These are phyloP conservation scores for Phytophthora quininea DNA, from an alignment of 352 stramenopile species.

Conservation along the genomic window DNA sequence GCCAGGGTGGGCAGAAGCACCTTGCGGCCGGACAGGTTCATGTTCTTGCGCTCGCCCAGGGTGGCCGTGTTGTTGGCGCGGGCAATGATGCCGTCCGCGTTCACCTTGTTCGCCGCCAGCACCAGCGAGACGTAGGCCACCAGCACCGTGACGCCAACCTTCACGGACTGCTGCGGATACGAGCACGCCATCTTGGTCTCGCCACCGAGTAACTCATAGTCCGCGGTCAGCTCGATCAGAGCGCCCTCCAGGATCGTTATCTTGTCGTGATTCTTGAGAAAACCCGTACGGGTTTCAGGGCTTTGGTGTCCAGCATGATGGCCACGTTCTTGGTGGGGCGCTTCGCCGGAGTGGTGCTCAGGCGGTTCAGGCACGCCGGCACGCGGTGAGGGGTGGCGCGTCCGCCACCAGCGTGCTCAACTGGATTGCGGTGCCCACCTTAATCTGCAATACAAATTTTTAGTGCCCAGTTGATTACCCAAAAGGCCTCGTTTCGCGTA, in stretches of 20 bases:
- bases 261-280: neutral
- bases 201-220: neutral
- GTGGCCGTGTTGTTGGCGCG: neutral
- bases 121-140: neutral
- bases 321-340: neutral
- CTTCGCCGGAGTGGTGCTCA: neutral
- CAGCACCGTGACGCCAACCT: neutral
- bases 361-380: neutral
- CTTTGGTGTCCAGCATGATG: neutral
- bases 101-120: neutral
- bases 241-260: neutral
- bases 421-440: too few species aligned
- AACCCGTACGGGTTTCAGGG: neutral
- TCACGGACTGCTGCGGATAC: neutral
- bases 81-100: neutral
- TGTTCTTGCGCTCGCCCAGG: neutral
- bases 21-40: neutral
- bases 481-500: too few species aligned
- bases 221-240: neutral
- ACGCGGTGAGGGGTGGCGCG: too few species aligned
- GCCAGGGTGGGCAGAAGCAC: neutral
- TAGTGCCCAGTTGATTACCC: too few species aligned
- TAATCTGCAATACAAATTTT: too few species aligned
- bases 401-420: too few species aligned
- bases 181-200: neutral